Conservation (phyloP, 495 filamentous ascomycete species). For the Alectoria sarmentosa region DNA sequence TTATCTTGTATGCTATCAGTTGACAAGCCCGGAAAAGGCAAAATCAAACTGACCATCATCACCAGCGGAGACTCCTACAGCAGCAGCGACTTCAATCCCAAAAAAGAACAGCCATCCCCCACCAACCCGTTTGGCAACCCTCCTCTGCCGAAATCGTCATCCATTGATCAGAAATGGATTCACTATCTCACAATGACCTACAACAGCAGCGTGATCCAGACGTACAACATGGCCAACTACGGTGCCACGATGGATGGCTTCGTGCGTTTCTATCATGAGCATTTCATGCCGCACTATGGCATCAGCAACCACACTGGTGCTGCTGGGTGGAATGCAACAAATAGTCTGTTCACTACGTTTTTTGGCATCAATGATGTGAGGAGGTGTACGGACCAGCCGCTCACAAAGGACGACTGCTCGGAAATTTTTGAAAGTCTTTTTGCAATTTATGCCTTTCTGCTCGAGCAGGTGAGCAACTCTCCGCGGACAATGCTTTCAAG, state of each 20-base stretch:
- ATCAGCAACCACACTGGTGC: neutral
- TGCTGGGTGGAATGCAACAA: slow-evolving; percentile 4
- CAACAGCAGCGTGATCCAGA: slow-evolving; percentile 52
- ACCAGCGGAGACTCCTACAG: slow-evolving; percentile 49
- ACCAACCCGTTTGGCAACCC: slow-evolving; percentile 71
- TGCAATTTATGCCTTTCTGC: slow-evolving; percentile 1
- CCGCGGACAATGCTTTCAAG: neutral
- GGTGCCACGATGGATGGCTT: slow-evolving; percentile 57
- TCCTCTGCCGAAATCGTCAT: slow-evolving; percentile 32
- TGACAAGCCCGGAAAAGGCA: too few species aligned
- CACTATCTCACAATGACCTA: slow-evolving; percentile 56
- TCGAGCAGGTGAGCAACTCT: slow-evolving; percentile 1
- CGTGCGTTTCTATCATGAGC: neutral
- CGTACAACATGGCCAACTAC: slow-evolving; percentile 63
- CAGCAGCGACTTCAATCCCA: slow-evolving; percentile 57
- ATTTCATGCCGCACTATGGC: slow-evolving; percentile 8
- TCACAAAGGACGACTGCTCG: neutral
- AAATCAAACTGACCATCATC: neutral
- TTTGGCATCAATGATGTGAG: slow-evolving; percentile 22
- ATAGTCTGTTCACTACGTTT: slow-evolving; percentile 17
- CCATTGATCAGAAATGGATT: slow-evolving; percentile 62
- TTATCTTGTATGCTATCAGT: slow-evolving; percentile 12
- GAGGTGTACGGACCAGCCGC: neutral
- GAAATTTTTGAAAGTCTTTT: neutral
- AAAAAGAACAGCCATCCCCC: slow-evolving; percentile 47